Evolutionary conservation across 2,329 filamentous ascomycete species (phyloP).

Genomic region (Leptographium lundbergii): DNA sequence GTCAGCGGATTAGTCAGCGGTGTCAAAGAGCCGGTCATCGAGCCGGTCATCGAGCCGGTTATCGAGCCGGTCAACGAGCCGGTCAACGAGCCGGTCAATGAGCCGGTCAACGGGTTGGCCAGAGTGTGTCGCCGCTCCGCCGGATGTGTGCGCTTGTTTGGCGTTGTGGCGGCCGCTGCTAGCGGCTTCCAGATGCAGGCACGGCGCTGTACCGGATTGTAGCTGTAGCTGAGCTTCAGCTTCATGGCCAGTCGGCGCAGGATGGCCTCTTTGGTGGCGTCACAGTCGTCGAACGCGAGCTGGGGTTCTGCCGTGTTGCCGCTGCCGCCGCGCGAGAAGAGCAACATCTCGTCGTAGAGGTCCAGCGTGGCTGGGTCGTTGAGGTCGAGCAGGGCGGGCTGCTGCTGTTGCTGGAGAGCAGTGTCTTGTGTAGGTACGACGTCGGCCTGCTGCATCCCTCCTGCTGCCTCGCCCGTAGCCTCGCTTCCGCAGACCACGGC

Average conservation of each 20-base stretch:
- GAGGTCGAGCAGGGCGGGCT: conserved; percentile 3
- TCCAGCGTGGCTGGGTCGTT: conserved; percentile 13
- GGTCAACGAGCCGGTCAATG: no score
- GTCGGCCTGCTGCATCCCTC: not conserved
- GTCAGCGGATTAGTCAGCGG: not conserved
- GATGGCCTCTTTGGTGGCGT: conserved; percentile 15
- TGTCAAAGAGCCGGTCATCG: no score
- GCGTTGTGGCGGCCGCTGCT: not conserved
- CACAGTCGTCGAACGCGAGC: conserved; percentile 16
- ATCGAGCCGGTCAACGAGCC: no score
- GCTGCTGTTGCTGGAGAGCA: not conserved
- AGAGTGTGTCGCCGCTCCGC: conserved; percentile 1
- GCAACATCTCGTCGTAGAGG: conserved; percentile 16
- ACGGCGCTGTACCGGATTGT: conserved; percentile 14
- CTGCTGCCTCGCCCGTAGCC: not conserved
- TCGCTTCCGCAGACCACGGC: not conserved
- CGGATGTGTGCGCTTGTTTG: not conserved
- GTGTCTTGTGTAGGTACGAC: not conserved
- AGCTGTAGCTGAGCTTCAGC: conserved; percentile 17
- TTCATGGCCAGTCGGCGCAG: conserved; percentile 17
- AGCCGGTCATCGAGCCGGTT: no score
- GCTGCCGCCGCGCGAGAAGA: conserved; percentile 12
- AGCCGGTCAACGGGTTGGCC: conserved; percentile 1
- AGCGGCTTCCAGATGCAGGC: conserved; percentile 14
- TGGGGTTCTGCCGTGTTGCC: conserved; percentile 11